Evolutionary conservation across 2,329 filamentous ascomycete genomes (phyloP), one percentile per base, ranked within the genome.

Genomic region (Gaeumannomyces sp.): DNA sequence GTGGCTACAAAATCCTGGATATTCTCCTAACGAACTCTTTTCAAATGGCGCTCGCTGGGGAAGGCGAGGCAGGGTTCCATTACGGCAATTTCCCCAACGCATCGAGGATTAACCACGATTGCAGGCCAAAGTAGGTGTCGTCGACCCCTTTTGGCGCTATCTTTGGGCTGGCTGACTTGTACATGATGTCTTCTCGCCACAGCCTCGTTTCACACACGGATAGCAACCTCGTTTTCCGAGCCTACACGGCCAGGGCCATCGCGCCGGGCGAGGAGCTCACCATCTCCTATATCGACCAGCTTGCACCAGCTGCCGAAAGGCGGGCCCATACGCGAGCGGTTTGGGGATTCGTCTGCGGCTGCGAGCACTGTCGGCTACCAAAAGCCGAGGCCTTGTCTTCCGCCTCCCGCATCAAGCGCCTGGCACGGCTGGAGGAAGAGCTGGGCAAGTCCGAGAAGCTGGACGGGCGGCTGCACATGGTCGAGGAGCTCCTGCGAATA

Each of bases 311-410:
- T 0, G 67, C 65, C 16, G 71, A 75, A 60, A 73, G 77, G 6
- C 73, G 73, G 6, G 65, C 68, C 2, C 72, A 72, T 7, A 71
- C 77, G 16, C 59, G 62, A 1, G 68, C 68, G 4, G 29, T 38
- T 19, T 77, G 76, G 75, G 76, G 76, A 0, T 78, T 77, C 56
- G 67, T 69, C n/a, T 79, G 77, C 66, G 61, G 65, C 1, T 79
- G 77, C 64, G 25, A 68, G 3, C 71, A 74, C 11, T 79, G 77
- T 68, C 64, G 62, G 22, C 63, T 71, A n/a, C 28, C 65, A 7
- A 62, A 64, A 0, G 58, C 65, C 2, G 69, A 71, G 4, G 31
- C 56, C 0, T 70, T 66, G 0, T 70, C 67, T 0, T 78, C 76
- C 1, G 76, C 78, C 67, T 69, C 65, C 4, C 72, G 73, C 1